Percentiles rank a stretch among this genome's conserved stretches.
Evolutionary conservation across 2,329 filamentous ascomycete species (phyloP).

Genomic region (Fusarium sp.): DNA sequence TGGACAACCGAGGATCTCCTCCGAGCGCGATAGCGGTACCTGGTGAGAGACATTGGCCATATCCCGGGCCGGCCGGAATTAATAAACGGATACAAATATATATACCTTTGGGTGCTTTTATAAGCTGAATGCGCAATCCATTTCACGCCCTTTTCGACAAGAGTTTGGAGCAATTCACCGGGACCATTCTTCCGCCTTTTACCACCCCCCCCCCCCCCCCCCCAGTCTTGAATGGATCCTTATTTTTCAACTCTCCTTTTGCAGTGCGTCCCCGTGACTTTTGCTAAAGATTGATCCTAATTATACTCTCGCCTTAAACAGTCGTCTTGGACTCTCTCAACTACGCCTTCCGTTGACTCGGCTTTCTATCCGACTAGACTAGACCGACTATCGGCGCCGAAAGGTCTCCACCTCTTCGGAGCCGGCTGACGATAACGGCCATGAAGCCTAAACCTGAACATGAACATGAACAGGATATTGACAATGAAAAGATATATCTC

Average conservation of each 20-base stretch:
- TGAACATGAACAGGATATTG: constrained; percentile 4
- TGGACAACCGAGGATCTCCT: constrained; percentile 26
- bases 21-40: background rate
- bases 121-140: background rate
- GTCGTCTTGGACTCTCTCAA: background rate
- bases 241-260: constrained; percentile 3
- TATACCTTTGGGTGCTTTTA: background rate
- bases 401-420: constrained; percentile 35
- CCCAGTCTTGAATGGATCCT: constrained; percentile 10
- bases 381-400: constrained; percentile 15
- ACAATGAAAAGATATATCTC: constrained; percentile 29
- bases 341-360: constrained; percentile 1
- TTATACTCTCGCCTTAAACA: background rate
- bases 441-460: constrained; percentile 23
- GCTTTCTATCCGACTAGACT: constrained; percentile 12
- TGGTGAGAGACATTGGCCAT: constrained; percentile 22
- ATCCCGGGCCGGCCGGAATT: constrained; percentile 9
- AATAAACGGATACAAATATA: constrained; percentile 1
- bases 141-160: background rate
- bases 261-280: background rate
- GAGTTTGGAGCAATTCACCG: constrained; percentile 5
- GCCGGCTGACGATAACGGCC: constrained; percentile 21
- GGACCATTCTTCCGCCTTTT: constrained; percentile 31
- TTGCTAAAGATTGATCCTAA: background rate
- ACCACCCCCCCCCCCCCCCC: too few relatives aligned